Evolutionary conservation across 352 stramenopile genomes (phyloP).

Genomic region (Pythium vanterpoolii): DNA sequence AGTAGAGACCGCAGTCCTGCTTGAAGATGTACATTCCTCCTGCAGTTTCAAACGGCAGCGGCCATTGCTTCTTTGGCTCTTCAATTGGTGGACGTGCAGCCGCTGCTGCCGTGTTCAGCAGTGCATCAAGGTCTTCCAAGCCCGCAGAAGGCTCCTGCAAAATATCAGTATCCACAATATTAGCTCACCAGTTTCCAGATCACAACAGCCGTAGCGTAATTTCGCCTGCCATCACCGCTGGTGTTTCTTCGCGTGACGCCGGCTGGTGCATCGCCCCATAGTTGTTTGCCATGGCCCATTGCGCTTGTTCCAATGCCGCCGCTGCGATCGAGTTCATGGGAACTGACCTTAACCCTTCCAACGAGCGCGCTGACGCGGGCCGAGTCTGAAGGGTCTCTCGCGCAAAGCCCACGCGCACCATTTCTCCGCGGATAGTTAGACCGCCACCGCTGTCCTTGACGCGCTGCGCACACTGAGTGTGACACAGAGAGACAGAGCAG

Average conservation of each 20-base stretch:
- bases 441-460: neutral
- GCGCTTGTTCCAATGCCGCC: constrained; percentile 72
- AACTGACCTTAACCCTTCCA: neutral
- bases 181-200: neutral
- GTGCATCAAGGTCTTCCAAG: constrained; percentile 53
- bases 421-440: constrained; percentile 8
- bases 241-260: neutral
- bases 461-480: constrained; percentile 3
- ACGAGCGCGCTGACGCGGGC: neutral
- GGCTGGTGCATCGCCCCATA: constrained; percentile 29
- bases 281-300: constrained; percentile 74
- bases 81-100: constrained; percentile 49
- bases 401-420: constrained; percentile 57
- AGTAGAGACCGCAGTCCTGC: constrained; percentile 71
- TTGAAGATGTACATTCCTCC: constrained; percentile 75
- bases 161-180: neutral
- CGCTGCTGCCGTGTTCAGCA: constrained; percentile 58
- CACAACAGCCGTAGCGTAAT: neutral
- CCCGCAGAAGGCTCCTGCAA: neutral
- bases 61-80: constrained; percentile 78
- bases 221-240: neutral
- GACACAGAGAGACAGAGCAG: neutral
- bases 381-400: constrained; percentile 32
- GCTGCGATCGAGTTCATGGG: constrained; percentile 45
- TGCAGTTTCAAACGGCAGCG: constrained; percentile 69